Evolutionary conservation across 78 protist genomes (phyloP).

Genomic region (Dictyostelium discoideum): DNA sequence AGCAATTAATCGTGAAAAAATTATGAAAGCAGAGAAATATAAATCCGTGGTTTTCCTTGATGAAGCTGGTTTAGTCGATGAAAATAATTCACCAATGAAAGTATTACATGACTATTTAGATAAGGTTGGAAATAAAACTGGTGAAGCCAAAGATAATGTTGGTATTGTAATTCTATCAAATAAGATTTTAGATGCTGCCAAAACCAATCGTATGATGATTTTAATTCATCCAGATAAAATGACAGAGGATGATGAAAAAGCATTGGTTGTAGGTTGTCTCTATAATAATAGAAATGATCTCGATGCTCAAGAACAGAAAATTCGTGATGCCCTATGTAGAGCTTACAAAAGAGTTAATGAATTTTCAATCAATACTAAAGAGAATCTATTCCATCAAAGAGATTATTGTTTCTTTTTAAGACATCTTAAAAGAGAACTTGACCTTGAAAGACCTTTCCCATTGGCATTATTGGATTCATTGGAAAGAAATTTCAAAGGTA

Average conservation of each 20-base stretch:
- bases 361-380: background rate
- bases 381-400: conserved; percentile 58
- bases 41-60: conserved; percentile 40
- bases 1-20: conserved; percentile 56
- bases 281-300: conserved; percentile 12
- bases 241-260: conserved; percentile 27
- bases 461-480: conserved; percentile 18
- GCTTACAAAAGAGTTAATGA: conserved; percentile 20
- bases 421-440: background rate
- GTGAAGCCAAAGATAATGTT: background rate
- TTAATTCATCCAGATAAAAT: conserved; percentile 39
- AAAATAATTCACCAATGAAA: conserved; percentile 51
- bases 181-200: conserved; percentile 66
- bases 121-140: conserved; percentile 16
- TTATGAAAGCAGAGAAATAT: conserved; percentile 7
- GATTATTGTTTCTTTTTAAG: conserved; percentile 68
- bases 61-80: conserved; percentile 56
- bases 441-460: background rate
- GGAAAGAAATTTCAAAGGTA: conserved; percentile 51
- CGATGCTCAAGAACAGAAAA: background rate
- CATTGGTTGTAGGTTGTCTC: conserved; percentile 58
- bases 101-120: conserved; percentile 70
- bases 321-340: conserved; percentile 7
- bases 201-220: conserved; percentile 65
- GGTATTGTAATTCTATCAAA: conserved; percentile 43